phyloP scores from a whole-genome alignment of 2,329 filamentous ascomycete species.

The Diaporthe nobilis region DNA sequence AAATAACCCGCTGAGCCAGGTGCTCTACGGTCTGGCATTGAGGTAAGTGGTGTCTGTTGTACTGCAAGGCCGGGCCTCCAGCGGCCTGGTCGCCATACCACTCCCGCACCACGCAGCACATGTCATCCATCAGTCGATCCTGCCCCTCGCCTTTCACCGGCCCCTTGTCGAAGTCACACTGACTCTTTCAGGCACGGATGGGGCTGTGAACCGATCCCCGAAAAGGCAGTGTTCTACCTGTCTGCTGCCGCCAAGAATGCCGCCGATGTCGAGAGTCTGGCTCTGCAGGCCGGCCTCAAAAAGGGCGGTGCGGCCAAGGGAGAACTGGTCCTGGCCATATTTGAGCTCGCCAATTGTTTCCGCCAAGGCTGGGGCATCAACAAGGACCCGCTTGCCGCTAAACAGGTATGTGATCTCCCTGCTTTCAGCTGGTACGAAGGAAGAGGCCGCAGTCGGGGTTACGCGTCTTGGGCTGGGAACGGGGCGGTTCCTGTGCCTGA shows the following conservation, averaged over 20 bases:
- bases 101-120: not conserved
- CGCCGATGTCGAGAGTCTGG: constrained; percentile 86
- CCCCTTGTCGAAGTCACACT: constrained; percentile 41
- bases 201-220: constrained; percentile 83
- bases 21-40: constrained; percentile 92
- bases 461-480: not conserved
- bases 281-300: constrained; percentile 87
- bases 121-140: not conserved
- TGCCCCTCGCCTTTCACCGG: no score
- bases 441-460: not conserved
- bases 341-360: constrained; percentile 93
- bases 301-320: constrained; percentile 96
- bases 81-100: not conserved
- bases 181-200: constrained; percentile 82
- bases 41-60: constrained; percentile 70
- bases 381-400: constrained; percentile 88
- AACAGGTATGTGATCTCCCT: constrained; percentile 65
- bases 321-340: constrained; percentile 95
- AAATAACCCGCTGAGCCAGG: constrained; percentile 95
- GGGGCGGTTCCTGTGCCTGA: not conserved
- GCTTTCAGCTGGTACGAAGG: no score
- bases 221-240: constrained; percentile 84
- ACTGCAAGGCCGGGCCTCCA: not conserved
- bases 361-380: constrained; percentile 93
- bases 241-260: constrained; percentile 92